Base-by-base conservation (phyloP, 169 alveolate genomes). In the Theileria parva region DNA sequence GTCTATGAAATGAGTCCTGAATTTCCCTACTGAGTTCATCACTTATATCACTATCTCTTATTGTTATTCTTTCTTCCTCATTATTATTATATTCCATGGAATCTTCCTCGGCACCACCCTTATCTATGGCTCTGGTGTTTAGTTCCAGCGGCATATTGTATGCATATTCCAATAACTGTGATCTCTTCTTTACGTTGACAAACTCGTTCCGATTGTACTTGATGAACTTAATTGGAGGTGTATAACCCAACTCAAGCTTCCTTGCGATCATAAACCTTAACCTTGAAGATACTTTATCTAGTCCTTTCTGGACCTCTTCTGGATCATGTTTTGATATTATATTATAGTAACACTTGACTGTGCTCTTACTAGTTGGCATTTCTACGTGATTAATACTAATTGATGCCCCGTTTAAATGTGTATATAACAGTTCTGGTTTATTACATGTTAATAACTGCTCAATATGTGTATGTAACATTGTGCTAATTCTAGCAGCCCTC, bases 161-260 rank as follows among this genome's bases (percentile, higher is more conserved):
- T 17, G 80, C 83, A 17, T 39, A 23, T 17, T 74, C 88, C 9
- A 80, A 79, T 44, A 66, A 13, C n/a, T 63, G 39, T 2, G 83
- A 37, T 39, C 19, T 53, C 21, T 28, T 57, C 64, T 74, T 81
- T 17, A 73, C 77, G n/a, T 61, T 61, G 21, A 78, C 69, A 51
- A 74, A 12, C 28, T 74, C 83, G 71, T 48, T 63, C 48, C 61
- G 67, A 48, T 72, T 83, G 21, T 74, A 77, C 73, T 64, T 79
- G 50, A 85, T 78, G 84, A 90, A 90, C 28, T 68, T 66, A 66
- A 90, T 81, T 44, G 94, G 94, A 30, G 94, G 94, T n/a, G 94
- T 90, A 66, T 90, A 90, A 12, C 94, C 94, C 65, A 90, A 76
- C 57, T 90, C 92, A 27, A 90, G 86, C 64, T 90, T 90, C 30